These are phyloP conservation scores for Coemansia sp. DNA, from an alignment of 192 early-diverging fungal genomes.

Conservation along the genomic window DNA sequence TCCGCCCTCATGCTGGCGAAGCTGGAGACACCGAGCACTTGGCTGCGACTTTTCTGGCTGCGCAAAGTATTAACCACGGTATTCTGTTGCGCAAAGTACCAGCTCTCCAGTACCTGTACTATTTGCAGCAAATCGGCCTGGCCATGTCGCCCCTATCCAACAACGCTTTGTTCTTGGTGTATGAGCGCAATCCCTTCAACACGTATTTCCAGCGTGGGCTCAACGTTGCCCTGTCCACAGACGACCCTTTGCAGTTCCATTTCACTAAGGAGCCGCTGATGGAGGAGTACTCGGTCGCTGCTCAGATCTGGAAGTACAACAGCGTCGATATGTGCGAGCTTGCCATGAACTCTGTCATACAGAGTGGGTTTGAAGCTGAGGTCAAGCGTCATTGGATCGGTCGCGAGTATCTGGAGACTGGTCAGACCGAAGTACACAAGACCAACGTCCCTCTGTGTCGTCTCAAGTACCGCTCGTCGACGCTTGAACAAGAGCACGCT, in stretches of 20 bases:
- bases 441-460: constrained; percentile 93
- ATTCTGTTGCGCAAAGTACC: constrained; percentile 94
- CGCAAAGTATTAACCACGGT: constrained; percentile 88
- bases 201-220: constrained; percentile 92
- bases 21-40: constrained; percentile 95
- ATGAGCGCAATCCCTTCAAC: constrained; percentile 91
- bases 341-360: constrained; percentile 85
- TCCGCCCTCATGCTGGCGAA: constrained; percentile 93
- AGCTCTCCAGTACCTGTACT: constrained; percentile 92
- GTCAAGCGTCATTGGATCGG: constrained; percentile 94
- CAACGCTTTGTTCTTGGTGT: constrained; percentile 92
- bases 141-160: constrained; percentile 97
- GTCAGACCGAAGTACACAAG: constrained; percentile 81
- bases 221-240: constrained; percentile 91
- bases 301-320: constrained; percentile 96
- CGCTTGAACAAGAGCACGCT: constrained; percentile 77
- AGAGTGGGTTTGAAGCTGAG: constrained; percentile 87
- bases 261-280: constrained; percentile 96
- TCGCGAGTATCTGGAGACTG: constrained; percentile 70
- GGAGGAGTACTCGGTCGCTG: constrained; percentile 94
- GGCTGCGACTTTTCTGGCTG: constrained; percentile 84
- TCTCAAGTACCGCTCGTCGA: constrained; percentile 80
- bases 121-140: constrained; percentile 93
- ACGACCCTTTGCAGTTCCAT: constrained; percentile 97
- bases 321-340: constrained; percentile 93